These are phyloP conservation scores for Ophiostoma sp. DNA, from an alignment of 2,329 filamentous ascomycete genomes.

Conservation along the genomic window DNA sequence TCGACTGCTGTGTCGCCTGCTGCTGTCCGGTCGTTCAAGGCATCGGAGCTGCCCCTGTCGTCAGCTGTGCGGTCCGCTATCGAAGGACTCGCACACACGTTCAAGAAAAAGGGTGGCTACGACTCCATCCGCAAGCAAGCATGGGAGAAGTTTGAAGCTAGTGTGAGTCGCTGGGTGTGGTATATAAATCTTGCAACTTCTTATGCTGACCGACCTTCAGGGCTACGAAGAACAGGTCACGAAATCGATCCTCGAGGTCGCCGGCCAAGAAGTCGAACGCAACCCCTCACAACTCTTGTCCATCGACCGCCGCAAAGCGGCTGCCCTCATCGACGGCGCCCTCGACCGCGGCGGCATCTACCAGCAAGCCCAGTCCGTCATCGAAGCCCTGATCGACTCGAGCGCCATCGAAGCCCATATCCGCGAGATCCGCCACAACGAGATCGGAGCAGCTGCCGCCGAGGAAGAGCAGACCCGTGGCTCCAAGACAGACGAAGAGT, in stretches of 20 bases:
- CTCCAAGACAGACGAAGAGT: slow-evolving; percentile 72
- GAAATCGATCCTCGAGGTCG: slow-evolving; percentile 66
- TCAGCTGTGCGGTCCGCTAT: slow-evolving; percentile 73
- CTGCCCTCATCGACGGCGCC: slow-evolving; percentile 74
- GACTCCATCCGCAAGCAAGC: slow-evolving; percentile 74
- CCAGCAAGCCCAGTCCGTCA: slow-evolving; percentile 65
- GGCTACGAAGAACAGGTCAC: slow-evolving; percentile 69
- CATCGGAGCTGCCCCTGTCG: slow-evolving; percentile 72
- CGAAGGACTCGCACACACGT: slow-evolving; percentile 72
- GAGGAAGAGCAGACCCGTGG: slow-evolving; percentile 64
- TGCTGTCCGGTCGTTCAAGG: slow-evolving; percentile 52
- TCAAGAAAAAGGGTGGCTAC: slow-evolving; percentile 85
- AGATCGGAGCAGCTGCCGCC: slow-evolving; percentile 70
- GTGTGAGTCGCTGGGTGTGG: slow-evolving; percentile 59
- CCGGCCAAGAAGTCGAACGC: slow-evolving; percentile 71
- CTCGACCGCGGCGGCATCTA: slow-evolving; percentile 77
- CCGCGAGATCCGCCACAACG: slow-evolving; percentile 64
- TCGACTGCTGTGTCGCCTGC: not conserved
- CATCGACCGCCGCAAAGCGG: slow-evolving; percentile 71
- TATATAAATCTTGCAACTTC: too few species aligned
- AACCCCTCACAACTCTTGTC: slow-evolving; percentile 71
- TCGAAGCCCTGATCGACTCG: slow-evolving; percentile 68
- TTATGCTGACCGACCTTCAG: slow-evolving; percentile 44
- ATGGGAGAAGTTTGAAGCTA: slow-evolving; percentile 71
- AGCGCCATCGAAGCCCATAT: slow-evolving; percentile 68